Evolutionary conservation across 1,284 basidiomycete genomes (phyloP).

Genomic region (Ceraceosorus guamensis): DNA sequence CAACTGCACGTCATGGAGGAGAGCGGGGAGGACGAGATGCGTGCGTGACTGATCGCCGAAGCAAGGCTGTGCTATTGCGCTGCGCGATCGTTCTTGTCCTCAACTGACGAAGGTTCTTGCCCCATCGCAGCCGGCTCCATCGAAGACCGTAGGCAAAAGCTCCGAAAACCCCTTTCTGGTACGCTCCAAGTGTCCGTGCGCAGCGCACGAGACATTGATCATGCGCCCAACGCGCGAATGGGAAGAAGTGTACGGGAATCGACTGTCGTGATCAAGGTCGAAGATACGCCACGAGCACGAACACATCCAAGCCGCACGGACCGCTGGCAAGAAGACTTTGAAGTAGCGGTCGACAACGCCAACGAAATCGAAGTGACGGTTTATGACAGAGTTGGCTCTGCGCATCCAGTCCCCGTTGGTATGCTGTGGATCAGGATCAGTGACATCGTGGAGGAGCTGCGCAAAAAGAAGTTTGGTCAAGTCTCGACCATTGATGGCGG

Average conservation of each 20-base stretch:
- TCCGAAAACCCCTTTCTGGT: conserved; percentile 86
- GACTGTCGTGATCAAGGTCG: conserved; percentile 86
- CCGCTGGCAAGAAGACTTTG: conserved; percentile 95
- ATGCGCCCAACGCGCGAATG: conserved; percentile 66
- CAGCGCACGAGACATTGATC: conserved; percentile 86
- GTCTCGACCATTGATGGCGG: conserved; percentile 22
- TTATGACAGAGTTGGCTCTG: conserved; percentile 77
- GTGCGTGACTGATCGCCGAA: no score
- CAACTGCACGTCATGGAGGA: conserved; percentile 88
- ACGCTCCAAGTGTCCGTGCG: conserved; percentile 82
- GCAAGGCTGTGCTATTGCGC: neutral
- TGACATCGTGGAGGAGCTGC: conserved; percentile 87
- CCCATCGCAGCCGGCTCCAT: conserved; percentile 26
- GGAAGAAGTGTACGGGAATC: conserved; percentile 59
- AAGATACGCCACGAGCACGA: conserved; percentile 84
- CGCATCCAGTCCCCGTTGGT: conserved; percentile 79
- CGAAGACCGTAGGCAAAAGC: conserved; percentile 77
- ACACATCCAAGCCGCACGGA: conserved; percentile 90
- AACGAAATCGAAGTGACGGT: conserved; percentile 97
- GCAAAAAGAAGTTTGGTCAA: conserved; percentile 82
- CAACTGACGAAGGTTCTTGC: neutral
- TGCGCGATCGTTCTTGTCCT: neutral
- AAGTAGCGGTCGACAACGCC: conserved; percentile 92
- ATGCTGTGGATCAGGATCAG: conserved; percentile 91
- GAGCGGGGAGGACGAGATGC: conserved; percentile 62